phyloP scores from a whole-genome alignment of 2,329 filamentous ascomycete species.

The Xylariaceae sp. region DNA sequence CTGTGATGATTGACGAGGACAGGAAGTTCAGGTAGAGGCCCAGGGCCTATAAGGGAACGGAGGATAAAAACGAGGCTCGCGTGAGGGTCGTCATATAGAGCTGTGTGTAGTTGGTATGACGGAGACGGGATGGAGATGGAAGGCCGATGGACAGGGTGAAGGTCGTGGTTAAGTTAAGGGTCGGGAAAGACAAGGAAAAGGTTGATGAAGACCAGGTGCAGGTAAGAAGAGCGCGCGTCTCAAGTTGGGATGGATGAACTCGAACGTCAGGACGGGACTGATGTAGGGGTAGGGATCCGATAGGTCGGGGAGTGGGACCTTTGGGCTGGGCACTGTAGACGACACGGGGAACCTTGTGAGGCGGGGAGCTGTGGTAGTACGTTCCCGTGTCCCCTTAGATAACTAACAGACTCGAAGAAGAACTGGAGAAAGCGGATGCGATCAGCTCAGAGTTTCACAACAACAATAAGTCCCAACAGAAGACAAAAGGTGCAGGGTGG shows the following conservation, averaged over 20 bases:
- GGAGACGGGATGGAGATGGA: constrained; percentile 16
- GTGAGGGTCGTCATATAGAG: constrained; percentile 30
- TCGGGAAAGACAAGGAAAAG: constrained; percentile 25
- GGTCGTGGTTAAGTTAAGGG: too few species aligned
- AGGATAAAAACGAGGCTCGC: constrained; percentile 23
- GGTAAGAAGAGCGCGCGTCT: constrained; percentile 25
- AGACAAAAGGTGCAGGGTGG: too few species aligned
- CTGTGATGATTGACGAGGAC: constrained; percentile 31
- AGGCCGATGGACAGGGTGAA: constrained; percentile 10
- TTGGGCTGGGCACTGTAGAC: constrained; percentile 22
- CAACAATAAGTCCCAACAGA: too few species aligned
- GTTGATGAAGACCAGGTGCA: constrained; percentile 17
- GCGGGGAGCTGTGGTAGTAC: constrained; percentile 19
- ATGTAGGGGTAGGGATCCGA: constrained; percentile 33
- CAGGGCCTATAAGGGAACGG: constrained; percentile 31
- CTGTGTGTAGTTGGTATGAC: constrained; percentile 18
- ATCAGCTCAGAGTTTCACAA: too few species aligned
- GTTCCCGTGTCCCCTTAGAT: constrained; percentile 17
- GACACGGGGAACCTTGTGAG: constrained; percentile 27
- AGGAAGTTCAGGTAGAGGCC: constrained; percentile 32
- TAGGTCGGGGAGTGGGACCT: constrained; percentile 27
- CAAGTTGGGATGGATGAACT: constrained; percentile 22
- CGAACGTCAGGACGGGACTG: constrained; percentile 28
- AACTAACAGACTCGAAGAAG: too few species aligned
- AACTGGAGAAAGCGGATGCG: too few species aligned